Percentiles rank a stretch among this genome's conserved stretches.
phyloP scores from a whole-genome alignment of 2,329 filamentous ascomycete genomes.

The Fusarium pininemorale region DNA sequence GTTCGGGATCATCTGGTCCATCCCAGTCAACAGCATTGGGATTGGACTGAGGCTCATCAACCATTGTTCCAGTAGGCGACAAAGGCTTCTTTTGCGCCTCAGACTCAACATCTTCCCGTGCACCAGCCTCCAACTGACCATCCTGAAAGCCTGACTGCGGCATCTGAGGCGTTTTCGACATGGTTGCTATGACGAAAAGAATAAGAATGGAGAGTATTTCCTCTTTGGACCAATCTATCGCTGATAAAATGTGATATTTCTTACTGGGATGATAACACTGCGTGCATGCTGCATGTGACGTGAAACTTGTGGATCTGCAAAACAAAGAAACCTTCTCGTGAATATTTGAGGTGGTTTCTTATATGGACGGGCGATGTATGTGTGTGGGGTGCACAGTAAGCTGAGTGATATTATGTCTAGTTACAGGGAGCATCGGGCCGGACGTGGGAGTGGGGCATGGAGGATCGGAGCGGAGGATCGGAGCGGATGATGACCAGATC shows the following conservation, averaged over 20 bases:
- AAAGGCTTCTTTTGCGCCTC: not conserved
- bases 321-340: not conserved
- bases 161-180: not conserved
- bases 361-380: not conserved
- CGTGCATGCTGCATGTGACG: not conserved
- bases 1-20: conserved; percentile 62
- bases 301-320: not conserved
- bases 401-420: not conserved
- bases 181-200: not conserved
- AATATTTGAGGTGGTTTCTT: not conserved
- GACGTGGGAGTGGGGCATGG: not conserved
- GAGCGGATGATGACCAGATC: conserved; percentile 14
- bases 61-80: not conserved
- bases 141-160: not conserved
- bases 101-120: rapidly evolving
- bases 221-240: not conserved
- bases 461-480: conserved; percentile 17
- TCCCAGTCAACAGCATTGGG: conserved; percentile 66
- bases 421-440: not conserved
- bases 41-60: not conserved
- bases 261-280: not conserved
- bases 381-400: not conserved
- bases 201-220: not conserved
- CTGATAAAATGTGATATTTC: not conserved
- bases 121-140: not conserved